Conservation (phyloP, 441 rosid species). For the Bruguiera hainesii region DNA sequence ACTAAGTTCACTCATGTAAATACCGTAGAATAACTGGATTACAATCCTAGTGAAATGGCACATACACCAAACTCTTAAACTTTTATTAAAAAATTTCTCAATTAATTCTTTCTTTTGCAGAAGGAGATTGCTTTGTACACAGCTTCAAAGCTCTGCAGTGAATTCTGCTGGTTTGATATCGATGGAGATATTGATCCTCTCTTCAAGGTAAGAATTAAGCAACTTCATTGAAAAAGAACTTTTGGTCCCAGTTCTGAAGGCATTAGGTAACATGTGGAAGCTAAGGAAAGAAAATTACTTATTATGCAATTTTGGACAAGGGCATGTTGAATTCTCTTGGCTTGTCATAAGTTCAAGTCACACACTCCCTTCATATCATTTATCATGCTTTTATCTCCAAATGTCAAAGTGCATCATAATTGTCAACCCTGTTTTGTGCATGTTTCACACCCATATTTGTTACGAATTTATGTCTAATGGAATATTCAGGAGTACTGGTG, state of each 20-base stretch:
- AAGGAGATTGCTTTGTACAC: conserved; percentile 97
- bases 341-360: no score
- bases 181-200: conserved; percentile 94
- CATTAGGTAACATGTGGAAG: neutral
- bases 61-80: neutral
- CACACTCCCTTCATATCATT: neutral
- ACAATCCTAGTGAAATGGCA: neutral
- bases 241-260: neutral
- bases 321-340: no score
- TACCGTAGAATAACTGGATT: neutral
- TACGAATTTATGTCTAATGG: conserved; percentile 20
- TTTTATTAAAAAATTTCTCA: conserved; percentile 12
- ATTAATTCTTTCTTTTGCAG: conserved; percentile 45
- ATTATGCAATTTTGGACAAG: no score
- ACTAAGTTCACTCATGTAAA: neutral
- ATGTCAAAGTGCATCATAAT: conserved; percentile 8
- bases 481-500: conserved; percentile 94
- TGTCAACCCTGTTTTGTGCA: neutral
- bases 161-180: conserved; percentile 87
- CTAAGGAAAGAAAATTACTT: no score
- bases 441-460: conserved; percentile 13
- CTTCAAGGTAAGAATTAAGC: conserved; percentile 66
- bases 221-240: neutral
- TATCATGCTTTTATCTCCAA: conserved; percentile 1
- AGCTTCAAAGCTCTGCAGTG: conserved; percentile 78